A percentile compares a stretch with the other conserved stretches of the same genome.
These are phyloP conservation scores for Nemania diffusa DNA, from an alignment of 2,329 filamentous ascomycete species.

Conservation along the genomic window DNA sequence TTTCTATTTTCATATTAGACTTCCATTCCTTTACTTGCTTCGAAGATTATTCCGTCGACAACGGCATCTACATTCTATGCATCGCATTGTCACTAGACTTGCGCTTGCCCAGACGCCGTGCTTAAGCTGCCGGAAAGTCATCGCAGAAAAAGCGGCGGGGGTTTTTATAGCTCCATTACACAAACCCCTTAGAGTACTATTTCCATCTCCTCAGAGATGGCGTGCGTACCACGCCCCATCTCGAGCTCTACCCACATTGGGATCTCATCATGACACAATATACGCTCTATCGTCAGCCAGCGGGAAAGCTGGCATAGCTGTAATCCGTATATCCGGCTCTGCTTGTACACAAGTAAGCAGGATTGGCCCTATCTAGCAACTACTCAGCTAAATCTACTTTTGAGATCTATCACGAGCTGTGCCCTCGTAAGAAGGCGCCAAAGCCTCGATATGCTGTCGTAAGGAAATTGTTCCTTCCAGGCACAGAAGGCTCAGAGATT, in stretches of 20 bases:
- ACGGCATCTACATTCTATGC: slow-evolving; percentile 38
- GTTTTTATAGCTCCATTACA: slow-evolving; percentile 13
- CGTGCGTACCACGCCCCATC: slow-evolving; percentile 18
- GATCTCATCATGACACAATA: slow-evolving; percentile 71
- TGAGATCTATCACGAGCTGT: slow-evolving; percentile 63
- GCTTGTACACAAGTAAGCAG: slow-evolving; percentile 63
- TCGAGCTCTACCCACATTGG: slow-evolving; percentile 15
- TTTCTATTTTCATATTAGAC: not conserved
- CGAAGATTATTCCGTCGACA: not conserved
- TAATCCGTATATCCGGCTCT: slow-evolving; percentile 86
- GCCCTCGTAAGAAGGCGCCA: slow-evolving; percentile 58
- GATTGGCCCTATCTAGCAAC: slow-evolving; percentile 10
- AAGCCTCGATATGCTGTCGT: slow-evolving; percentile 72
- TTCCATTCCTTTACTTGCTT: not conserved
- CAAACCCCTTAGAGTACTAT: slow-evolving; percentile 1
- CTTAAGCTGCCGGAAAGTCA: slow-evolving; percentile 20
- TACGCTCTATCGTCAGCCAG: slow-evolving; percentile 90
- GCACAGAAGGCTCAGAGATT: slow-evolving; percentile 59
- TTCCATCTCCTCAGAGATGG: slow-evolving; percentile 15
- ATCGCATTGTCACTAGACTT: slow-evolving; percentile 42
- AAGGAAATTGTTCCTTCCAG: slow-evolving; percentile 74
- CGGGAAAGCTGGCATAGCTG: slow-evolving; percentile 88
- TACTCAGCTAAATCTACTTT: slow-evolving; percentile 35
- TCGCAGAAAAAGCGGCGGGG: slow-evolving; percentile 15
- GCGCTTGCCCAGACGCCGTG: slow-evolving; percentile 36